Base-by-base conservation (phyloP, 192 early-diverging fungal species). In the Podila clonocystis region DNA sequence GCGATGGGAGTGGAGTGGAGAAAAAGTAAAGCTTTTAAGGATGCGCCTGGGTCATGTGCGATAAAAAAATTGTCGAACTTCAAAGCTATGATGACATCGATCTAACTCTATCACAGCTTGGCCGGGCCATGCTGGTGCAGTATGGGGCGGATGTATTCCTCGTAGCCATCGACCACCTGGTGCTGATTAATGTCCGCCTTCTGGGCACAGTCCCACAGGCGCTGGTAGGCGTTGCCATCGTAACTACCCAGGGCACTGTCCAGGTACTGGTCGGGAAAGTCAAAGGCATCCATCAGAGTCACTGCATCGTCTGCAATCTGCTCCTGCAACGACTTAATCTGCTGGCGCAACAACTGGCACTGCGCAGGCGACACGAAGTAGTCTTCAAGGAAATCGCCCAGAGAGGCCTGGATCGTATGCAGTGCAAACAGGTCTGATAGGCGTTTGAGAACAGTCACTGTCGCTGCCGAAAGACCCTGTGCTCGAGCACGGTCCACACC, bases 251-350 rank as follows among this genome's bases (percentile, higher is more conserved):
- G 78, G 11, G 93, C 90, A 58, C 90, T 92, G 69, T 89, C 87
- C 30, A 96, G 84, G 12, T 84, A 75, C 22, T 88, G 83, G 63
- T 95, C 95, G 0, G 89, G 69, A 41, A 92, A 86, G 22, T 86
- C 91, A 85, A 92, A 95, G 4, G 92, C 87, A 59, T 95, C 95
- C n/a, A 91, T 89, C 38, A 95, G 85, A 0, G 89, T 85, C 24
- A 96, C 85, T 3, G 90, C 92, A 73, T 96, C 87, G 22, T 83
- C 84, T 26, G 91, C 82, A 4, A 96, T 65, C 1, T 84, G 74
- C 24, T 83, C 77, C 30, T 93, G 85, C 12, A 86, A 58, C 7
- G 58, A 67, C 15, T 89, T 86, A 64, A 89, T 84, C n/a, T 75
- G 67, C 17, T 64, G 50, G 59, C 88, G 87, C 19, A 91, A 65